Evolutionary conservation across 2,329 filamentous ascomycete genomes (phyloP), one percentile per base, ranked within the genome.

Genomic region (Rutstroemia sp.): DNA sequence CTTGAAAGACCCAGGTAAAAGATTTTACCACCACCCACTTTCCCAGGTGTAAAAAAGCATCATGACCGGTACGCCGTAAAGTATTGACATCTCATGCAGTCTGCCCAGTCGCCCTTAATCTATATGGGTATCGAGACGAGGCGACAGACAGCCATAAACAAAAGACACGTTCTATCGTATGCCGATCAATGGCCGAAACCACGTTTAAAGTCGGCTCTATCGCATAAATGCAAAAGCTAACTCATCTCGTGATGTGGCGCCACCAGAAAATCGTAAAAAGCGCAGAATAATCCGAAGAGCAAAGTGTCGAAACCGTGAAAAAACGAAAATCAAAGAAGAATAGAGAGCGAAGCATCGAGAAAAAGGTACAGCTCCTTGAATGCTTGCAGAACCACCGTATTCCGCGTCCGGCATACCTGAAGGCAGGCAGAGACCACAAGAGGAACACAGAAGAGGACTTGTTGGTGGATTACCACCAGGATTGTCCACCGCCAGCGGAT

Each of bases 381-480:
- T 30, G 59, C 58, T 60, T 59, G 56, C 60, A 34, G 57, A 61
- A 65, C 63, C 62, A 62, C 64, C 61, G 61, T 63, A 60, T 63
- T 61, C 64, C 61, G 61, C 52, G 56, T 65, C 62, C 61, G 63
- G 50, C 53, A 57, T 61, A 59, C 59, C 58, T 52, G 52, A 60
- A 46, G 57, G 51, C 54, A 59, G 61, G 52, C 53, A 42, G 42
- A 46, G 25, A 30, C 49, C 44, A 57, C 62, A 63, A 64, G 23
- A 62, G 52, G 60, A 63, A 60, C 60, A 61, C 59, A 59, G 58
- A 58, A 49, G 57, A 61, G 62, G 57, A 61, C 52, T 41, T 52
- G 54, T 59, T 55, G 38, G 61, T 68, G 23, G 23, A 23, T 67
- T 81, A 82, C 79, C 79, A 82, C 79, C 79, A 82, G 60, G 67